phyloP scores from a whole-genome alignment of 78 protist species.

The Dictyostelium brefeldianum region DNA sequence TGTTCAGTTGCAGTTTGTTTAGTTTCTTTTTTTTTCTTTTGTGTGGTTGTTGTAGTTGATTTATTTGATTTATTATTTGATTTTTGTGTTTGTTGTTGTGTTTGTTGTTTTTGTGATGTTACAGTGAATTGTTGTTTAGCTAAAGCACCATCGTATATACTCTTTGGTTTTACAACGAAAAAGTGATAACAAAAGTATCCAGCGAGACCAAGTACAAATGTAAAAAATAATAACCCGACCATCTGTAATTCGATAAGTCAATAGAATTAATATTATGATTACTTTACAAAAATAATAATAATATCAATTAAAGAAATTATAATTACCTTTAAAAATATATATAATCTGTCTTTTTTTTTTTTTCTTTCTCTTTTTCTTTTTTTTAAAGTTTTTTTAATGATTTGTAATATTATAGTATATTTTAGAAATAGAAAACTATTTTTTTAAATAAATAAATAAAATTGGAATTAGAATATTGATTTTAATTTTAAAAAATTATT shows the following conservation, averaged over 20 bases:
- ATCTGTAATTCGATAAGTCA: background rate
- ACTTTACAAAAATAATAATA: background rate
- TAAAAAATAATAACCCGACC: background rate
- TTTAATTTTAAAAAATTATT: too few relatives aligned
- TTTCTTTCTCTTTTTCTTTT: background rate
- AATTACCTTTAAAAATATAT: too few relatives aligned
- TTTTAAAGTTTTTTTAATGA: background rate
- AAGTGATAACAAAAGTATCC: conserved; percentile 9
- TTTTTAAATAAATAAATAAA: too few relatives aligned
- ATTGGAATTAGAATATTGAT: too few relatives aligned
- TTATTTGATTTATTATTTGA: background rate
- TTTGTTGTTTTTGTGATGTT: background rate
- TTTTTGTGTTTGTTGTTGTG: conserved; percentile 6
- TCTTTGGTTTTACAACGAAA: conserved; percentile 14
- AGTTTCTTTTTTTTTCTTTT: background rate
- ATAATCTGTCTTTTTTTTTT: background rate
- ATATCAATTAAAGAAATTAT: background rate
- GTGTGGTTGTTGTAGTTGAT: background rate
- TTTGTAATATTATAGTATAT: too few relatives aligned
- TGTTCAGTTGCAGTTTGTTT: background rate
- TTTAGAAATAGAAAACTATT: too few relatives aligned
- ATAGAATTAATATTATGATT: too few relatives aligned
- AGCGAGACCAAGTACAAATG: background rate
- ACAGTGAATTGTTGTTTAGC: background rate
- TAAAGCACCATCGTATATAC: background rate